These are phyloP conservation scores for Penicillium taxi DNA, from an alignment of 495 filamentous ascomycete species.

Conservation along the genomic window DNA sequence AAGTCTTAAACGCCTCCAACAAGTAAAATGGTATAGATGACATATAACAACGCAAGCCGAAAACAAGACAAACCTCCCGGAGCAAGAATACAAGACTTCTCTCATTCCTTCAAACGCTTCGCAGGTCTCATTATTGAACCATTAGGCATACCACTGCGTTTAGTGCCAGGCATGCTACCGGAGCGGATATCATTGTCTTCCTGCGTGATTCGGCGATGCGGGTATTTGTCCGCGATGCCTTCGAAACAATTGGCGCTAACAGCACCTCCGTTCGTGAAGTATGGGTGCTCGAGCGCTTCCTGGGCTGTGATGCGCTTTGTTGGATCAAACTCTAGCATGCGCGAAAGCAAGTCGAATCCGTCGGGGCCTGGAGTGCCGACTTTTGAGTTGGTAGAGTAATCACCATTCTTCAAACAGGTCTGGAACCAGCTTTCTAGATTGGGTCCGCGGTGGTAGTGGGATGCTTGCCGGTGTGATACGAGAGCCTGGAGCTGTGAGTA, in stretches of 20 bases:
- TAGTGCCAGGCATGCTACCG: conserved; percentile 83
- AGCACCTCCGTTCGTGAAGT: conserved; percentile 63
- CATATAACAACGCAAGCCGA: too few species aligned
- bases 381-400: conserved; percentile 42
- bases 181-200: conserved; percentile 92
- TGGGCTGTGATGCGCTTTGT: conserved; percentile 78
- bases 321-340: conserved; percentile 87
- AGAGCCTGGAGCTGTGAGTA: conserved; percentile 66
- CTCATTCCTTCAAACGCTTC: conserved; percentile 41
- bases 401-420: conserved; percentile 50
- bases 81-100: too few species aligned
- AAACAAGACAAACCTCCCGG: too few species aligned
- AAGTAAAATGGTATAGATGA: too few species aligned
- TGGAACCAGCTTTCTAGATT: conserved; percentile 63
- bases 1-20: too few species aligned
- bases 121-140: conserved; percentile 55
- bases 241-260: conserved; percentile 81
- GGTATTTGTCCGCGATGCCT: conserved; percentile 78
- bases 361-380: conserved; percentile 57
- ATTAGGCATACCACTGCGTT: conserved; percentile 79
- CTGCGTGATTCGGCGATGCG: conserved; percentile 77
- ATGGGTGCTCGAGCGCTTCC: conserved; percentile 77
- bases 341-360: conserved; percentile 72
- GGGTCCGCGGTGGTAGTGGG: conserved; percentile 34
- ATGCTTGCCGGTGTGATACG: conserved; percentile 34